Evolutionary conservation across 2,329 filamentous ascomycete species (phyloP).

Genomic region (Harringtonia aguacate): DNA sequence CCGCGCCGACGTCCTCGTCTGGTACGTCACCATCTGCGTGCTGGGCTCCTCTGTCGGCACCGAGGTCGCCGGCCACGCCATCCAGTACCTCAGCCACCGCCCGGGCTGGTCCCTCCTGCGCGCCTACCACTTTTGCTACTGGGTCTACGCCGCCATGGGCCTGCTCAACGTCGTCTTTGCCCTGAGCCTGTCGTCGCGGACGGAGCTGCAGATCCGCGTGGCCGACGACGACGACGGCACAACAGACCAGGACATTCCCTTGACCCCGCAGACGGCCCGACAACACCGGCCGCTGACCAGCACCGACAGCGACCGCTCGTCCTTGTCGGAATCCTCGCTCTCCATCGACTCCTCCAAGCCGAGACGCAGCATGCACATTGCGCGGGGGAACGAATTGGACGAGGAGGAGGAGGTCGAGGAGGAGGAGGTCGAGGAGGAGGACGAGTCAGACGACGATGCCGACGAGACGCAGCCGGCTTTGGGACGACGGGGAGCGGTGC

Average conservation of each 20-base stretch:
- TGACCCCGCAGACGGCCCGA: not conserved
- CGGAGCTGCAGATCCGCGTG: conserved; percentile 31
- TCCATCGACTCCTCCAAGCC: not conserved
- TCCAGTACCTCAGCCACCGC: conserved; percentile 31
- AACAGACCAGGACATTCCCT: conserved; percentile 5
- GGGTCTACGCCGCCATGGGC: conserved; percentile 47
- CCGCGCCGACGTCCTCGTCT: conserved; percentile 52
- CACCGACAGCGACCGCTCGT: not conserved
- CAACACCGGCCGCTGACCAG: too few relatives aligned
- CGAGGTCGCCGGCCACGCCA: conserved; percentile 37
- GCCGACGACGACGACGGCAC: conserved; percentile 14
- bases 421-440: too few relatives aligned
- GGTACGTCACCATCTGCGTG: conserved; percentile 51
- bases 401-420: too few relatives aligned
- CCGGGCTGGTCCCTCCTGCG: conserved; percentile 37
- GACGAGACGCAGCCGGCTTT: not conserved
- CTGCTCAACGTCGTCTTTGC: conserved; percentile 35
- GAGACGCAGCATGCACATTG: not conserved
- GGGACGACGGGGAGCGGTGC: too few relatives aligned
- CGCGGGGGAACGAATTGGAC: not conserved
- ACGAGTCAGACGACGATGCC: not conserved
- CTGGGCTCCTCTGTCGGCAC: conserved; percentile 44
- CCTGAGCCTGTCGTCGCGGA: conserved; percentile 34
- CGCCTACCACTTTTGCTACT: conserved; percentile 48
- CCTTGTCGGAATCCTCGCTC: not conserved